phyloP scores from a whole-genome alignment of 75 land plant species.

The Pinus albicaulis region DNA sequence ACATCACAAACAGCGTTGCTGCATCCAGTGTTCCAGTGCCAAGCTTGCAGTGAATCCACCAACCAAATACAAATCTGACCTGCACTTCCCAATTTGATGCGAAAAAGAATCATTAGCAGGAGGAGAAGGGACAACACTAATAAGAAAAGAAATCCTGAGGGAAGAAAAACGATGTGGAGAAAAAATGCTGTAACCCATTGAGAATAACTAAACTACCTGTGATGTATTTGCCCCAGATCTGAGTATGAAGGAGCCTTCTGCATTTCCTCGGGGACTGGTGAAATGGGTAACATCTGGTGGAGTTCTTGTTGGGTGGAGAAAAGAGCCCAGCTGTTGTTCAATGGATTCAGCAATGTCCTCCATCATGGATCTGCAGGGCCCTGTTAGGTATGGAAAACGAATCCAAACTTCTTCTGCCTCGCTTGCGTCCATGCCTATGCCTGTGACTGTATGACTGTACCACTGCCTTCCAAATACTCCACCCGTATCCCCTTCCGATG shows the following conservation, averaged over 20 bases:
- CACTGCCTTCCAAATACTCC: too few relatives aligned
- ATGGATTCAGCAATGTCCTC: conserved; percentile 22
- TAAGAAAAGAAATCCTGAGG: neutral
- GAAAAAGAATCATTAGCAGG: neutral
- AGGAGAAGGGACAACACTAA: neutral
- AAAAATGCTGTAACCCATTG: neutral
- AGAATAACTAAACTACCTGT: conserved; percentile 18
- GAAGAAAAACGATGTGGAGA: neutral
- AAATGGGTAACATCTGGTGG: conserved; percentile 37
- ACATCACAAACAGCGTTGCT: conserved; percentile 43
- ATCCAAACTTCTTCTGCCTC: conserved; percentile 17
- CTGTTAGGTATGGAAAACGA: conserved; percentile 28
- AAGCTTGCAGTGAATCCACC: conserved; percentile 44
- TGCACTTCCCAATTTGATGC: conserved; percentile 8
- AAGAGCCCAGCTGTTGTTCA: conserved; percentile 22
- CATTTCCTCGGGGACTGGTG: conserved; percentile 21
- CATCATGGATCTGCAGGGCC: conserved; percentile 30
- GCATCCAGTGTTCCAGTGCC: conserved; percentile 38
- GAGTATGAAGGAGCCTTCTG: conserved; percentile 39
- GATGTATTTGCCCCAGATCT: conserved; percentile 37
- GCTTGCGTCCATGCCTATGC: neutral
- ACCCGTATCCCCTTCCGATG: too few relatives aligned
- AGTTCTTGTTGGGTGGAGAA: conserved; percentile 20
- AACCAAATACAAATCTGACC: conserved; percentile 43
- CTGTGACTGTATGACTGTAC: too few relatives aligned